Evolutionary conservation across 2,329 filamentous ascomycete species (phyloP), one percentile per base, ranked within the genome.

Genomic region (Calonectria pauciramosa): DNA sequence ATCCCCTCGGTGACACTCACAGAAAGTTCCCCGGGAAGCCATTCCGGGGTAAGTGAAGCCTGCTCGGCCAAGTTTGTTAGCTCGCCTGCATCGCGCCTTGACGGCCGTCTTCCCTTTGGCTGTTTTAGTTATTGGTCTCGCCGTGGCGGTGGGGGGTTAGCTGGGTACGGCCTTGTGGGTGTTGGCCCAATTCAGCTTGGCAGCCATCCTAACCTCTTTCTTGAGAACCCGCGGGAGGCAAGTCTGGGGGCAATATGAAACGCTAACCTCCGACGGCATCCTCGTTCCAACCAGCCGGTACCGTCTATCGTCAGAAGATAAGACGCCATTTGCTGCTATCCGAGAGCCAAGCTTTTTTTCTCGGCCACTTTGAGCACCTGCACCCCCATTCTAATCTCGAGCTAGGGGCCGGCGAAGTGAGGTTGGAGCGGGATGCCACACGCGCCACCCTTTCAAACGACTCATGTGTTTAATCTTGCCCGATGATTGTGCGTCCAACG

Each of bases 1-100:
- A 71, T 30, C 26, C 75, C 65, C 70, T 77, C 72, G 76, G 72
- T 73, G 70, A 60, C 65, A 26, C 52, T 59, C 67, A 32, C 51
- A 47, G 47, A 68, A 65, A 26, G 51, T 47, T 59, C 36, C 67
- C 67, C 23, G 26, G 23, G 32, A 26, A 44, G 26, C 28, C 32
- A 34, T 34, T 68, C 36, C 51, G 52, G 10, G 13, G 26, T n/a
- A 41, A 44, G 49, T 23, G 34, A 68, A 59, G 32, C 6, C 13
- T 11, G 28, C 32, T 56, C 30, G 23, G 38, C 9, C 60, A 8
- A 20, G 36, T 32, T 64, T 32, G n/a, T 8, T 60, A 36, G 56
- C 38, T 47, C 38, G 23, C 32, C 5, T 28, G 7, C 26, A 5
- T 44, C 13, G 8, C 16, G n/a, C 6, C 23, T 18, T 47, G 60